A percentile compares a stretch with the other conserved stretches of the same genome.
These are phyloP conservation scores for Spathaspora sp. DNA, from an alignment of 805 yeast genomes.

Conservation along the genomic window DNA sequence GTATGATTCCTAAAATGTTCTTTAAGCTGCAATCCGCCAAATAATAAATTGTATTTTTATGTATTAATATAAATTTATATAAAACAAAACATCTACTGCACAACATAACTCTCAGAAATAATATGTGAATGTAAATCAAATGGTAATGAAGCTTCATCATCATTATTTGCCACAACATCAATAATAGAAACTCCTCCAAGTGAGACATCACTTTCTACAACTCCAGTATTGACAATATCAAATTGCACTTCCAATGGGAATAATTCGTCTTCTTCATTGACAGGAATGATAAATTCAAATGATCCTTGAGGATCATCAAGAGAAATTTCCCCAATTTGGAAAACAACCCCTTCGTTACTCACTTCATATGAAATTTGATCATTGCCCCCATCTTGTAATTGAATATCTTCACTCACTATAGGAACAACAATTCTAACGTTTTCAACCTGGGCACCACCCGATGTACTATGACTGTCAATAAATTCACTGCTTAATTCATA, in stretches of 20 bases:
- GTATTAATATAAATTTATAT: neutral
- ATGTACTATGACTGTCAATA: constrained; percentile 19
- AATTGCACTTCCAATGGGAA: constrained; percentile 85
- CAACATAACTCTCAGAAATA: constrained; percentile 55
- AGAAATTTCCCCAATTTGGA: constrained; percentile 55
- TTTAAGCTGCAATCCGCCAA: no score
- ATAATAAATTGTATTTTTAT: neutral
- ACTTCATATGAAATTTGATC: constrained; percentile 46
- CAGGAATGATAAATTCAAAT: constrained; percentile 74
- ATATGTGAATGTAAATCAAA: constrained; percentile 62
- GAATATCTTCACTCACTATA: constrained; percentile 52
- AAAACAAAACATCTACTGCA: constrained; percentile 16
- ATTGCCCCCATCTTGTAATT: constrained; percentile 47
- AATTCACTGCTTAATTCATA: constrained; percentile 62
- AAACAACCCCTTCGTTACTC: constrained; percentile 65
- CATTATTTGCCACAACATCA: constrained; percentile 51
- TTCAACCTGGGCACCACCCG: constrained; percentile 35
- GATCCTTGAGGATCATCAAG: constrained; percentile 61
- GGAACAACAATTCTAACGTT: constrained; percentile 64
- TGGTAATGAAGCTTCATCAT: constrained; percentile 56
- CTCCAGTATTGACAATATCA: constrained; percentile 42
- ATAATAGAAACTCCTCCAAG: constrained; percentile 65
- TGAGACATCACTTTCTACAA: constrained; percentile 39
- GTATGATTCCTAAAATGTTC: no score
- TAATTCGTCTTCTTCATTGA: constrained; percentile 79